A percentile compares a stretch with the other conserved stretches of the same genome.
phyloP scores from a whole-genome alignment of 176 grass and related monocot genomes.

The Zizania latifolia region DNA sequence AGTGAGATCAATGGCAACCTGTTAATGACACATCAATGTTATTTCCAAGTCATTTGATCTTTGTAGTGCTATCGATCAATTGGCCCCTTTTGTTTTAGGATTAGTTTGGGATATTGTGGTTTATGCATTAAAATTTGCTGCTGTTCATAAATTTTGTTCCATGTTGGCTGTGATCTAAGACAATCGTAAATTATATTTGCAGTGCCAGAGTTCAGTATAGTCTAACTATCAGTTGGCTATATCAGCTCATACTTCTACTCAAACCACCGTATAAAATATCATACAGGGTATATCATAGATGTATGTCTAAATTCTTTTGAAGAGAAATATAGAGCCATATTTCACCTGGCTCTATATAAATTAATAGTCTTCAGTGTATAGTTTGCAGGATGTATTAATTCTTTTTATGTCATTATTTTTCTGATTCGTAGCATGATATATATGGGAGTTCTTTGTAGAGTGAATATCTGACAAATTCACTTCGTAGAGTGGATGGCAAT shows the following conservation, averaged over 20 bases:
- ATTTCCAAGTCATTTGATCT: too few species aligned
- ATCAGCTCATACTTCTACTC: not conserved
- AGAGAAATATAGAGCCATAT: not conserved
- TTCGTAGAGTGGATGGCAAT: not conserved
- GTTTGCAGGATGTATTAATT: not conserved
- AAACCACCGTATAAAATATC: not conserved
- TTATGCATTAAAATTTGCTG: too few species aligned
- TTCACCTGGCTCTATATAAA: not conserved
- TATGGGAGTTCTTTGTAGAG: not conserved
- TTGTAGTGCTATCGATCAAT: too few species aligned
- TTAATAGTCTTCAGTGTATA: not conserved
- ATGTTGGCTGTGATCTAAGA: too few species aligned
- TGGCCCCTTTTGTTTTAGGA: too few species aligned
- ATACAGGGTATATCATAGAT: not conserved
- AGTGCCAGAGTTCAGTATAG: not conserved
- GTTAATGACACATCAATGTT: too few species aligned
- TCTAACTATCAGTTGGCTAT: not conserved
- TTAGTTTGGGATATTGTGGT: too few species aligned
- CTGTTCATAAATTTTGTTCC: too few species aligned
- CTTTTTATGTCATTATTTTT: not conserved
- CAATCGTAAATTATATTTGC: not conserved
- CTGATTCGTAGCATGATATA: not conserved
- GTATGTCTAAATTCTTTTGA: not conserved
- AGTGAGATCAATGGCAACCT: too few species aligned
- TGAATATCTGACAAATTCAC: too few species aligned